Base-by-base conservation (phyloP, 2,329 filamentous ascomycete species). In the Aureobasidium sp. region DNA sequence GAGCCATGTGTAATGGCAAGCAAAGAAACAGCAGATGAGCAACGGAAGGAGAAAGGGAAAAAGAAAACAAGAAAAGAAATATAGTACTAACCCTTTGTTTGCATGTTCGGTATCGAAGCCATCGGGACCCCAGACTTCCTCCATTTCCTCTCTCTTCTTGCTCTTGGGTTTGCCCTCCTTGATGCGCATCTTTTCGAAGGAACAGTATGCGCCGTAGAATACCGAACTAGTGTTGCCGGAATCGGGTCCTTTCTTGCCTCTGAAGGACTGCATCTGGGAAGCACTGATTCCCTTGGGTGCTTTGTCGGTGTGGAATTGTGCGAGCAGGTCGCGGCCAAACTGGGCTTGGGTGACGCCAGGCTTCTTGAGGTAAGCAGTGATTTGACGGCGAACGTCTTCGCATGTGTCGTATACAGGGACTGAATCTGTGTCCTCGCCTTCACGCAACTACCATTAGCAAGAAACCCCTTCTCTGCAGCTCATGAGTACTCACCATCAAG, bases 111-210 rank as follows among this genome's bases (percentile, higher is more conserved):
- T 45, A 19, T 57, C 53, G n/a, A 57, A 57, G 6, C 55, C 55
- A 10, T 29, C 13, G 0, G n/a, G n/a, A 1, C 55, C 55, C 69
- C 71, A 75, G 2, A 65, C 61, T 6, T 65, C 62, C 68, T 84
- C 81, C 79, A 84, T 83, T 61, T 80, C 77, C 63, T 73, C 55
- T 15, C 81, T 71, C 66, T 77, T 75, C 67, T 78, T 74, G n/a
- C 69, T 74, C 73, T 84, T 84, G 45, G 76, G 71, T 69, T 80
- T 83, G 0, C 72, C 71, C 55, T 80, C 73, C 66, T 75, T 75
- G 60, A 84, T 70, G 15, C 81, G 71, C 64, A 79, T 64, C 73
- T 84, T 84, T 72, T 85, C 81, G 65, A 85, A 84, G 68, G 78
- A 83, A 21, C 82, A 75, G 66, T 84, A 84, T 0, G 73, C 74